Evolutionary conservation across 2,329 filamentous ascomycete genomes (phyloP).

Genomic region (Alternaria sp.): DNA sequence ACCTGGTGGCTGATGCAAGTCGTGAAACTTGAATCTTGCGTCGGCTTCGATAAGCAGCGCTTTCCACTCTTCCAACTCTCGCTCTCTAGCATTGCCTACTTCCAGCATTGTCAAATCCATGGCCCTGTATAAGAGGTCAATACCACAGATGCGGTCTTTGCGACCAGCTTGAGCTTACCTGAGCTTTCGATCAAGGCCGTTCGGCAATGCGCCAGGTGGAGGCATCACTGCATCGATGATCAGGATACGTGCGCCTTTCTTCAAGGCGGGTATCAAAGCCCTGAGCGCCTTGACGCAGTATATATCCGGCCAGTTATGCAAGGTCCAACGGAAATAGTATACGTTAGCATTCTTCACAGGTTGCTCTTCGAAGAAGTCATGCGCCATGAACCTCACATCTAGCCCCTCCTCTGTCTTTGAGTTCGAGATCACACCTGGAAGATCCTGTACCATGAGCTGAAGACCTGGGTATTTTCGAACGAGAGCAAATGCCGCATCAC

Average conservation of each 20-base stretch:
- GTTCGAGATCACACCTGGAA: conserved; percentile 18
- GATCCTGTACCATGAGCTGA: conserved; percentile 26
- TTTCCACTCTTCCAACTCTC: conserved; percentile 53
- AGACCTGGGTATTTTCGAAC: conserved; percentile 17
- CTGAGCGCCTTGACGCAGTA: conserved; percentile 24
- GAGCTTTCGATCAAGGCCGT: conserved; percentile 4
- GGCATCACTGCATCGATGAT: conserved; percentile 21
- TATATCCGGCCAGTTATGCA: conserved; percentile 52
- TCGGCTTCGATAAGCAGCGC: conserved; percentile 52
- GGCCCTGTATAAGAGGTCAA: not conserved
- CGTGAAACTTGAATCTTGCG: conserved; percentile 47
- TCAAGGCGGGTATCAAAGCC: conserved; percentile 27
- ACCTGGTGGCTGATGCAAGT: conserved; percentile 5
- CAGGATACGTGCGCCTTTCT: conserved; percentile 24
- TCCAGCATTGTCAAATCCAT: conserved; percentile 58
- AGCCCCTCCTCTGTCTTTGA: conserved; percentile 6
- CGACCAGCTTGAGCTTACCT: not conserved
- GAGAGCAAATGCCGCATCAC: conserved; percentile 18
- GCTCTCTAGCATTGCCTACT: conserved; percentile 55
- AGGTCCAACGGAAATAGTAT: conserved; percentile 49
- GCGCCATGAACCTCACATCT: conserved; percentile 21
- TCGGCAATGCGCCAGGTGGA: conserved; percentile 6
- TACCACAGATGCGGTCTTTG: not conserved
- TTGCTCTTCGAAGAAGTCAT: conserved; percentile 29
- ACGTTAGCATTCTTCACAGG: conserved; percentile 35